Percentiles rank a stretch among this genome's conserved stretches.
Evolutionary conservation across 768 basidiomycete species (phyloP).

Genomic region (Boletus pseudopeckii): DNA sequence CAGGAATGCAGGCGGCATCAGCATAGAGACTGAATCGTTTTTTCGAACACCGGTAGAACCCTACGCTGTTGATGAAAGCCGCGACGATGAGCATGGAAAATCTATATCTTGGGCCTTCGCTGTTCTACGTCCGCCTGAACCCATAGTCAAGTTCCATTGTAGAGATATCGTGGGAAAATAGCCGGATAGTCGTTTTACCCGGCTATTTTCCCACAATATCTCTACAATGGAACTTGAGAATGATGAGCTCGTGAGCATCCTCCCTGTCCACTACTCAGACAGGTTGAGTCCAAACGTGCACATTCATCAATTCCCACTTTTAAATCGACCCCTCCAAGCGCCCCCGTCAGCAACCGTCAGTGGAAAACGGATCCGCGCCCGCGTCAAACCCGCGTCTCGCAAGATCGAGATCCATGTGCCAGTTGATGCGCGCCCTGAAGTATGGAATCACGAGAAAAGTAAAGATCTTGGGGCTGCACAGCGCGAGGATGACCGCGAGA

Average conservation of each 20-base stretch:
- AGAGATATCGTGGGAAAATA: no score
- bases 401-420: slow-evolving; percentile 79
- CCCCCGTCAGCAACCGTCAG: slow-evolving; percentile 70
- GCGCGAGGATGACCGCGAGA: slow-evolving; percentile 73
- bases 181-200: no score
- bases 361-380: slow-evolving; percentile 75
- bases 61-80: no score
- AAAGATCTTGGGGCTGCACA: slow-evolving; percentile 63
- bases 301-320: slow-evolving; percentile 78
- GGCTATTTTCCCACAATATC: slow-evolving; percentile 16
- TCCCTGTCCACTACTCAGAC: slow-evolving; percentile 74
- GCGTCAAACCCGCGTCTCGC: slow-evolving; percentile 60
- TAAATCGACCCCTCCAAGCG: slow-evolving; percentile 67
- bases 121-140: no score
- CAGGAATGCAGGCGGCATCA: slow-evolving; percentile 43
- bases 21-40: slow-evolving; percentile 13
- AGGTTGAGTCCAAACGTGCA: slow-evolving; percentile 61
- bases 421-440: slow-evolving; percentile 73
- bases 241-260: slow-evolving; percentile 61
- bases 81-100: slow-evolving; percentile 8
- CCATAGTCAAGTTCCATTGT: no score
- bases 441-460: slow-evolving; percentile 74
- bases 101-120: not conserved
- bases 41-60: not conserved
- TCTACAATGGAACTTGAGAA: slow-evolving; percentile 27